Conservation (phyloP, 257 asterid genomes). For the Ehretia macrophylla region DNA sequence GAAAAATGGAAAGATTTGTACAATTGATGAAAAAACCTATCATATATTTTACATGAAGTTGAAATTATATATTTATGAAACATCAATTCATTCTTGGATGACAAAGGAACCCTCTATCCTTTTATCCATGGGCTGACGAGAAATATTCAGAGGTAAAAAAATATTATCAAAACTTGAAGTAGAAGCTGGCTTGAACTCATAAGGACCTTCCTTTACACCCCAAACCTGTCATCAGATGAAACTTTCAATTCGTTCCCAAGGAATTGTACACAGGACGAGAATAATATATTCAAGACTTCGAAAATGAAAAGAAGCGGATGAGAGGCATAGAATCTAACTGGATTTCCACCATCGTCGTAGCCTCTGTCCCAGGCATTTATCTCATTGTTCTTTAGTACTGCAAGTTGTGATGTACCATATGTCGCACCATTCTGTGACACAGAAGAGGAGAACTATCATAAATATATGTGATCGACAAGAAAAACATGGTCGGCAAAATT, state of each 20-base stretch:
- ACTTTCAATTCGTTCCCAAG: neutral
- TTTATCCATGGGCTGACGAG: constrained; percentile 48
- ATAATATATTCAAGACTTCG: neutral
- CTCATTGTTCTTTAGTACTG: constrained; percentile 78
- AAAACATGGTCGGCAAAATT: neutral
- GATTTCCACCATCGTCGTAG: constrained; percentile 75
- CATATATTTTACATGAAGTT: neutral
- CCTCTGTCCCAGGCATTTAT: constrained; percentile 93
- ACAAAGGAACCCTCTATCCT: constrained; percentile 57
- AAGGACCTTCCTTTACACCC: constrained; percentile 90
- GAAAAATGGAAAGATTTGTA: no score
- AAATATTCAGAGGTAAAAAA: constrained; percentile 46
- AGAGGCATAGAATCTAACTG: constrained; percentile 38
- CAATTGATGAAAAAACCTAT: neutral
- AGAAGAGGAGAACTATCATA: neutral
- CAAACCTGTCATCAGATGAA: constrained; percentile 55
- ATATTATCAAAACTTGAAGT: constrained; percentile 58
- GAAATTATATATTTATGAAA: constrained; percentile 28
- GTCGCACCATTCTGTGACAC: constrained; percentile 39
- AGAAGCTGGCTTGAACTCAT: constrained; percentile 87
- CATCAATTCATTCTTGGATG: constrained; percentile 48
- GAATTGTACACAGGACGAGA: neutral
- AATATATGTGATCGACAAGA: neutral
- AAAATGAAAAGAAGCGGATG: neutral
- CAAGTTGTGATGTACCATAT: constrained; percentile 38